A percentile compares a stretch with the other conserved stretches of the same genome.
phyloP scores from a whole-genome alignment of 768 basidiomycete species.

The Rhodosporidiobolus odoratus region DNA sequence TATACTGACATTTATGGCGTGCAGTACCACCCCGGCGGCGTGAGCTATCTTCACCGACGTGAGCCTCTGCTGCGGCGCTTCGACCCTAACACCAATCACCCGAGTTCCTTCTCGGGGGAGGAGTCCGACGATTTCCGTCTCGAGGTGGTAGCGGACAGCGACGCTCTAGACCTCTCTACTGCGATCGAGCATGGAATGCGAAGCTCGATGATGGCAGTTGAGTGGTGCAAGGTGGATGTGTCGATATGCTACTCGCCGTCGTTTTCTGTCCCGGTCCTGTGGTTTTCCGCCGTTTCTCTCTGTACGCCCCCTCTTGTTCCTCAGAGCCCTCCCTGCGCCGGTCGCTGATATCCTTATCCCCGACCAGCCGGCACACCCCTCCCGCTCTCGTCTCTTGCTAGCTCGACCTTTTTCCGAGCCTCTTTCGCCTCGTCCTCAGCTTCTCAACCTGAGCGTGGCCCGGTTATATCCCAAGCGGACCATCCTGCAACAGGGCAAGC shows the following conservation, averaged over 20 bases:
- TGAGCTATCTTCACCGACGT: constrained; percentile 12
- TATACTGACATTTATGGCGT: not conserved
- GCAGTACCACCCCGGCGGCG: constrained; percentile 13
- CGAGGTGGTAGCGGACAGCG: not conserved
- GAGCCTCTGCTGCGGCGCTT: not conserved
- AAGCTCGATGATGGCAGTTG: no score
- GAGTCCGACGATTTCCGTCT: not conserved
- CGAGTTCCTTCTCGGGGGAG: not conserved
- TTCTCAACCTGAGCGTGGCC: constrained; percentile 43
- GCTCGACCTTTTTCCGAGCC: constrained; percentile 58
- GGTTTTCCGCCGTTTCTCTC: constrained; percentile 64
- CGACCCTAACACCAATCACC: not conserved
- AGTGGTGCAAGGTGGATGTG: constrained; percentile 52
- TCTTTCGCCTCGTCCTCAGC: not conserved
- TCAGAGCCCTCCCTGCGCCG: not conserved
- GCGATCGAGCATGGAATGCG: no score
- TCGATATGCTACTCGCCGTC: constrained; percentile 71
- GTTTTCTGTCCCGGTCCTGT: constrained; percentile 76
- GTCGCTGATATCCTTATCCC: not conserved
- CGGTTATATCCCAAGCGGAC: constrained; percentile 77
- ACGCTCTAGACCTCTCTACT: constrained; percentile 14
- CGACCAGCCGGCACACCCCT: constrained; percentile 44
- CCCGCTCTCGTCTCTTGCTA: constrained; percentile 55
- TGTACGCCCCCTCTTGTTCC: constrained; percentile 54
- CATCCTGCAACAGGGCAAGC: constrained; percentile 70